Evolutionary conservation across 371 early-diverging fungal genomes (phyloP), one percentile per base, ranked within the genome.

Genomic region (Mucor indicus): DNA sequence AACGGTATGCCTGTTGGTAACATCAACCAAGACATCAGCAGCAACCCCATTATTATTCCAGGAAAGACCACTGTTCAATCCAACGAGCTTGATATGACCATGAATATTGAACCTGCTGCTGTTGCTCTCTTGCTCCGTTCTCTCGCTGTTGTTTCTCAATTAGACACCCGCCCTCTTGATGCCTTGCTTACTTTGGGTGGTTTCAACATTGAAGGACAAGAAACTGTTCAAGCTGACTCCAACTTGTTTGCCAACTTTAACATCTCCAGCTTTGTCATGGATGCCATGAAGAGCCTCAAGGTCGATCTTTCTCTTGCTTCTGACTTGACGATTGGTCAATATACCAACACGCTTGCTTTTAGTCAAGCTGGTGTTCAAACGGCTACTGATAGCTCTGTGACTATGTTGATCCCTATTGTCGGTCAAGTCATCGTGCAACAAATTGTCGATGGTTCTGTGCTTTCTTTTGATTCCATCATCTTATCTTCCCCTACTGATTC

Each of bases 361-460:
- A 59, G 71, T 40, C 80, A 83, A 53, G 65, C 54, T 27, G 59
- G 55, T 19, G 77, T 83, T n/a, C 44, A 64, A 19, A 64, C 65
- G 35, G 32, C 50, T 16, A 72, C 78, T 4, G 83, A 82, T 48
- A 55, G 50, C 30, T 53, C 72, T 23, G 62, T 82, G 35, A 53
- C 72, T 21, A 57, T 56, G 17, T 46, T 80, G 47, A 75, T 79
- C 30, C 80, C 83, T 40, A 53, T 82, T 38, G 72, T 80, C 22
- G 81, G 79, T 38, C 78, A 79, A 31, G 79, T 77, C 20, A 80
- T 81, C 43, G 81, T 78, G 6, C 81, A 81, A 40, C 55, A 64
- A 35, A 67, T 82, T 32, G 77, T 85, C 23, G 72, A 81, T 32
- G 62, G 50, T 32, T 66, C 77, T 41, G 62, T 37, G 22, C 74